A percentile compares a stretch with the other conserved stretches of the same genome.
Evolutionary conservation across 2,329 filamentous ascomycete genomes (phyloP).

Genomic region (Hymenoscyphus albidus): DNA sequence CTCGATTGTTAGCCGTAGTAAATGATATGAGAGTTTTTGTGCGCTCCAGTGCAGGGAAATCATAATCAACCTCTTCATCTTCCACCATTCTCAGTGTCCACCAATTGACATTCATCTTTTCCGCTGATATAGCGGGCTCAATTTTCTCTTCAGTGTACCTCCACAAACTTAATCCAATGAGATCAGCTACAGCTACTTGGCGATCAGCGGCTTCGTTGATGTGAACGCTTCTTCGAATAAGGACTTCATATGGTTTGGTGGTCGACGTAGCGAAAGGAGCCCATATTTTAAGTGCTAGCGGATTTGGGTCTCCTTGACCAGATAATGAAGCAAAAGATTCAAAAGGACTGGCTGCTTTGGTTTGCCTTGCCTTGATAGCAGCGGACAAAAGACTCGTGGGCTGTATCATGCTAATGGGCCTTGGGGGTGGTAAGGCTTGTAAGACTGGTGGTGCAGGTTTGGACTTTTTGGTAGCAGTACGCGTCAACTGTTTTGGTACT

Average conservation of each 20-base stretch:
- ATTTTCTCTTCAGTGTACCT: slow-evolving; percentile 73
- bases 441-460: slow-evolving; percentile 55
- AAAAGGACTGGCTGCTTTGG: slow-evolving; percentile 66
- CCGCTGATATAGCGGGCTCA: slow-evolving; percentile 59
- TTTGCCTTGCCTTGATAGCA: slow-evolving; percentile 67
- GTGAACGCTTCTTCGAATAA: slow-evolving; percentile 66
- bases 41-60: slow-evolving; percentile 74
- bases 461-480: slow-evolving; percentile 62
- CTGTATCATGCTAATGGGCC: slow-evolving; percentile 63
- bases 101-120: slow-evolving; percentile 73
- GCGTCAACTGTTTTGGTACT: slow-evolving; percentile 55
- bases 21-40: slow-evolving; percentile 73
- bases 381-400: slow-evolving; percentile 69
- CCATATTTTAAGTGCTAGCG: slow-evolving; percentile 73
- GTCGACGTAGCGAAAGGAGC: slow-evolving; percentile 65
- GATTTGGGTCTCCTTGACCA: slow-evolving; percentile 73
- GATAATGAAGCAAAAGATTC: slow-evolving; percentile 73
- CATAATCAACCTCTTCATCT: slow-evolving; percentile 79
- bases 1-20: slow-evolving; percentile 75
- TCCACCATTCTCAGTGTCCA: slow-evolving; percentile 83
- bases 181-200: slow-evolving; percentile 68
- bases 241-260: slow-evolving; percentile 64
- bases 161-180: slow-evolving; percentile 78
- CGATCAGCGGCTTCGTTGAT: slow-evolving; percentile 60
- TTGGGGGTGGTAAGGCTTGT: slow-evolving; percentile 65